These are phyloP conservation scores for Xylaria acuta DNA, from an alignment of 495 filamentous ascomycete genomes.

Conservation along the genomic window DNA sequence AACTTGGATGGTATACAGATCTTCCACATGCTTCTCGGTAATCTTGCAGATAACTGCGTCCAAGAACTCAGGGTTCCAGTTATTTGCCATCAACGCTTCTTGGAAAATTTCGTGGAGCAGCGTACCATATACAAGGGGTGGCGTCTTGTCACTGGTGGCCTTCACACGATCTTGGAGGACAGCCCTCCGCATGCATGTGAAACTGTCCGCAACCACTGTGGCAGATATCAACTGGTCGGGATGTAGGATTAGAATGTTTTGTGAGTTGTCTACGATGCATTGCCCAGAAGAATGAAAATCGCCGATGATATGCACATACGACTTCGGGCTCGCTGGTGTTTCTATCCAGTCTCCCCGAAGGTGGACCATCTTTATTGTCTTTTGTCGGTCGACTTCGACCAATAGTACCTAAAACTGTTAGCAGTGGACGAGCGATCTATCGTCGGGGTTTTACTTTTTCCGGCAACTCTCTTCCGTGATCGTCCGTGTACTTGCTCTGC, in stretches of 20 bases:
- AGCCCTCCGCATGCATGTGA: slow-evolving; percentile 84
- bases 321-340: slow-evolving; percentile 72
- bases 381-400: slow-evolving; percentile 75
- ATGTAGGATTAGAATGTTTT: slow-evolving; percentile 89
- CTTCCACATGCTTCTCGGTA: slow-evolving; percentile 76
- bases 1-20: slow-evolving; percentile 82
- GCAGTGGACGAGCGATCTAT: slow-evolving; percentile 16
- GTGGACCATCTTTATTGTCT: slow-evolving; percentile 68
- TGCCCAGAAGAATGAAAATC: slow-evolving; percentile 70
- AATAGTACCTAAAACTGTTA: slow-evolving; percentile 66
- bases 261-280: slow-evolving; percentile 74
- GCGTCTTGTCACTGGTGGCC: slow-evolving; percentile 75
- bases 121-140: slow-evolving; percentile 84
- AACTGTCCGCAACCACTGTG: slow-evolving; percentile 91
- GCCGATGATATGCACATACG: slow-evolving; percentile 87
- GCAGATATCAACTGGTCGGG: slow-evolving; percentile 95
- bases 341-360: slow-evolving; percentile 86
- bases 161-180: slow-evolving; percentile 95
- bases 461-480: slow-evolving; percentile 62
- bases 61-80: slow-evolving; percentile 76
- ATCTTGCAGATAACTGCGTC: slow-evolving; percentile 66
- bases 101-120: slow-evolving; percentile 95
- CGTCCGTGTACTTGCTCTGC: slow-evolving; percentile 67
- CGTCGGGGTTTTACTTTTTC: slow-evolving; percentile 68
- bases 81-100: slow-evolving; percentile 81